These are phyloP conservation scores for Neodidymelliopsis sp. DNA, from an alignment of 2,329 filamentous ascomycete genomes.

Conservation along the genomic window DNA sequence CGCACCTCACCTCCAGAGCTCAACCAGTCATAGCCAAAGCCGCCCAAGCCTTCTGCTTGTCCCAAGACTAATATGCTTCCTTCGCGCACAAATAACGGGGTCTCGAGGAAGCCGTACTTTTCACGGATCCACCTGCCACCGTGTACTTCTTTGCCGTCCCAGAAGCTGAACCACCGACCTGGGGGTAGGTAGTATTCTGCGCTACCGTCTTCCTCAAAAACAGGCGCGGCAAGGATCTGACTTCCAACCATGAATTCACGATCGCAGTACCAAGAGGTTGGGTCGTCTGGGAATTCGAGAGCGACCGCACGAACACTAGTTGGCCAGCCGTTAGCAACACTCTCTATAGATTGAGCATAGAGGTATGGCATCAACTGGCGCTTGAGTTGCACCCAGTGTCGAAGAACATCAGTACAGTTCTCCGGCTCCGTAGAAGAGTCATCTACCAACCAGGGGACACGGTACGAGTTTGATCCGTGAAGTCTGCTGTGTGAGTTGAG, in stretches of 20 bases:
- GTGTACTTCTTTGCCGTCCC: slow-evolving; percentile 51
- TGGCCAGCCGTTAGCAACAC: slow-evolving; percentile 63
- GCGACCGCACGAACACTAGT: slow-evolving; percentile 69
- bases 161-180: slow-evolving; percentile 61
- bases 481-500: slow-evolving; percentile 74
- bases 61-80: slow-evolving; percentile 52
- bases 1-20: slow-evolving; percentile 48
- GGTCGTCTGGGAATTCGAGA: slow-evolving; percentile 74
- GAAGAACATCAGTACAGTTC: slow-evolving; percentile 62
- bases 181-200: slow-evolving; percentile 71
- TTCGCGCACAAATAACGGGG: slow-evolving; percentile 53
- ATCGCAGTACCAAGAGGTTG: slow-evolving; percentile 72
- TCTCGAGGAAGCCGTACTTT: slow-evolving; percentile 50
- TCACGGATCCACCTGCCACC: slow-evolving; percentile 56
- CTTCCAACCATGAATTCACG: slow-evolving; percentile 77
- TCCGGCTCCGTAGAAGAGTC: slow-evolving; percentile 61
- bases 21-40: slow-evolving; percentile 53
- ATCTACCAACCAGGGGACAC: slow-evolving; percentile 78
- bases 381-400: slow-evolving; percentile 62
- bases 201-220: slow-evolving; percentile 68
- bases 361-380: slow-evolving; percentile 66
- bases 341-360: slow-evolving; percentile 60
- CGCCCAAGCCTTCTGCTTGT: slow-evolving; percentile 46
- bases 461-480: slow-evolving; percentile 74
- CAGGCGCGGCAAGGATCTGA: slow-evolving; percentile 68